Conservation (phyloP, 352 stramenopile species). For the Pythium rishiriense region DNA sequence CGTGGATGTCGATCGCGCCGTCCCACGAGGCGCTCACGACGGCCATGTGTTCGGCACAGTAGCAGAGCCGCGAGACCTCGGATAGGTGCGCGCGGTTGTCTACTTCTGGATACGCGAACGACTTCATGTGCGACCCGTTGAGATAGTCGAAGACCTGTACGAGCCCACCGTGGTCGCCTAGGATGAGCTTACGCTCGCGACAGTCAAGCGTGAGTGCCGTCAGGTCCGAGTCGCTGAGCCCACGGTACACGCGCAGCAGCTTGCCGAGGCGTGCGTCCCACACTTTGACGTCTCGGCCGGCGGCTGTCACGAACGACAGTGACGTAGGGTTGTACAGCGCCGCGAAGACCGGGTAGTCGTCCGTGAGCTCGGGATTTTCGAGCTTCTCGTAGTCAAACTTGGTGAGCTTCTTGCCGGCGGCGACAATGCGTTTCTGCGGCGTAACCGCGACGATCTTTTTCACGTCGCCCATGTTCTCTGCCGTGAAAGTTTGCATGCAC, state of each 20-base stretch:
- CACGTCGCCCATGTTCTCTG: constrained; percentile 67
- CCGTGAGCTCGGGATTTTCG: constrained; percentile 81
- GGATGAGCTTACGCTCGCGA: constrained; percentile 84
- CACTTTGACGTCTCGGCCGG: constrained; percentile 80
- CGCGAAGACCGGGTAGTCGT: constrained; percentile 78
- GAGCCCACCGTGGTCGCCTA: constrained; percentile 78
- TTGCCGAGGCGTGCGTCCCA: constrained; percentile 86
- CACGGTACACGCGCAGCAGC: constrained; percentile 76
- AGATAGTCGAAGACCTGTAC: constrained; percentile 88
- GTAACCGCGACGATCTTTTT: constrained; percentile 73
- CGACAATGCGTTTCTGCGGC: constrained; percentile 75
- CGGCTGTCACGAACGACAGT: constrained; percentile 85
- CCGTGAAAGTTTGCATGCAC: constrained; percentile 88
- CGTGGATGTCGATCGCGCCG: constrained; percentile 78
- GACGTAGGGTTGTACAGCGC: constrained; percentile 87
- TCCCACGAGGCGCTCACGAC: constrained; percentile 86
- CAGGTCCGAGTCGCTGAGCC: constrained; percentile 68
- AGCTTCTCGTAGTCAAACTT: constrained; percentile 90
- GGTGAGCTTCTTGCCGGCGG: constrained; percentile 70
- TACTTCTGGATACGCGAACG: constrained; percentile 68
- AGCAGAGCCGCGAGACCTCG: constrained; percentile 79
- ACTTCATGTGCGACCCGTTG: constrained; percentile 88
- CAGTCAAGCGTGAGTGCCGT: constrained; percentile 81
- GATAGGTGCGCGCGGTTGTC: constrained; percentile 64
- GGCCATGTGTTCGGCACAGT: constrained; percentile 84